Base-by-base conservation (phyloP, 306 rosid genomes). In the Quercus variabilis region DNA sequence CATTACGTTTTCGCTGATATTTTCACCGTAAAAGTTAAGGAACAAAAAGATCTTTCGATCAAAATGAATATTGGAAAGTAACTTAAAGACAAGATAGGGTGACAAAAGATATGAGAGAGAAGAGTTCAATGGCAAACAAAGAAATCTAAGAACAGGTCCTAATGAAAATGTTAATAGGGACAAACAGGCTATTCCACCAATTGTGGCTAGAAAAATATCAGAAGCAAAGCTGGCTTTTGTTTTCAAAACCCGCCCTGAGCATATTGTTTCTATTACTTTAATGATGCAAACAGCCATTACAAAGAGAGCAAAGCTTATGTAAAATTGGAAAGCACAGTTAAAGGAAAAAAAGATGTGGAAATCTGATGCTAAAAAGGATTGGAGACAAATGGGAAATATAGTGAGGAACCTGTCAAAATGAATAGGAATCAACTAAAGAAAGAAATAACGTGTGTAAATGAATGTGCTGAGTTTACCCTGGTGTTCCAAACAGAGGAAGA, bases 371-470 rank as follows among this genome's bases (percentile, higher is more conserved):
- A 33, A 51, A 68, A 55, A 54, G 60, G 63, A 23, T 46, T 49
- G 62, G 55, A 65, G 67, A 78, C 60, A 51, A 67, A 67, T 33
- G 55, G 62, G 67, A 38, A 72, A 49, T 12, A 6, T 14, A 5
- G 74, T 49, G 33, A 64, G 65, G 57, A 60, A 28, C 77, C 30
- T 72, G 72, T 46, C 77, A 59, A 31, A 60, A 41, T n/a, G 30
- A 38, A 51, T 20, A 49, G 3, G 21, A 38, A 49, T 33, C 38
- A 73, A 51, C 57, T 54, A 62, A 49, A 59, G 25, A 23, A 4
- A 21, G 26, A 59, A 6, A 18, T 9, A 67, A 3, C 18, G 4
- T 19, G 52, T 9, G 52, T 9, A 18, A 19, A 8, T 67, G 51
- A 49, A 49, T 49, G 54, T 11, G 54, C 54, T 49, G 72, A 68